These are phyloP conservation scores for Cercophora samala DNA, from an alignment of 495 filamentous ascomycete genomes.

Conservation along the genomic window DNA sequence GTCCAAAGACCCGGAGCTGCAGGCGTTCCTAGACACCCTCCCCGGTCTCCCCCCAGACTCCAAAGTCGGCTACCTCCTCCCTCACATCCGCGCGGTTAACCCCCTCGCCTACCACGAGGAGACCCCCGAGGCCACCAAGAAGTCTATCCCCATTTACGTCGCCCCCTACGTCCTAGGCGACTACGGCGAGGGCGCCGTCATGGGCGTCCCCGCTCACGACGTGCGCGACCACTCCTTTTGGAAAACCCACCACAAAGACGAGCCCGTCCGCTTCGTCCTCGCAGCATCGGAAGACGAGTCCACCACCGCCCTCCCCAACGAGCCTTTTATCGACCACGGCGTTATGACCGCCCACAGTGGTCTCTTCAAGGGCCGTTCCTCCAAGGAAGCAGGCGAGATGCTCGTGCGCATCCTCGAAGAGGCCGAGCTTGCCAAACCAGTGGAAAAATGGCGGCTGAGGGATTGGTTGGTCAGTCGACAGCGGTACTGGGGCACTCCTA, in stretches of 20 bases:
- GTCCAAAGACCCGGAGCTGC: constrained; percentile 55
- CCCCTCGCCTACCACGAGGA: constrained; percentile 59
- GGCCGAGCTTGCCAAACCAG: constrained; percentile 52
- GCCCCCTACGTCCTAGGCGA: constrained; percentile 84
- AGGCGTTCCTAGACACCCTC: constrained; percentile 62
- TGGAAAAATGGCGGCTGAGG: constrained; percentile 70
- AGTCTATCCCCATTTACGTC: constrained; percentile 68
- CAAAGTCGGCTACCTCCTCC: constrained; percentile 69
- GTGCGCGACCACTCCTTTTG: constrained; percentile 73
- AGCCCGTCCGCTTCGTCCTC: constrained; percentile 52
- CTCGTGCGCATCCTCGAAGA: constrained; percentile 58
- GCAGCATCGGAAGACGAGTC: constrained; percentile 50
- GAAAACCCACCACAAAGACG: constrained; percentile 58
- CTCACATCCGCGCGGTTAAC: constrained; percentile 59
- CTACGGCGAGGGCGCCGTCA: constrained; percentile 85
- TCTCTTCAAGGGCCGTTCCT: constrained; percentile 55
- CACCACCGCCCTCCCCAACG: constrained; percentile 37
- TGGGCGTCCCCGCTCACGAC: constrained; percentile 90
- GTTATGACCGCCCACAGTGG: constrained; percentile 63
- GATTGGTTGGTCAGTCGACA: constrained; percentile 90
- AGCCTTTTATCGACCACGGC: constrained; percentile 59
- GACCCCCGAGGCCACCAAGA: constrained; percentile 45
- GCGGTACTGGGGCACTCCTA: constrained; percentile 86
- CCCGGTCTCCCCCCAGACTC: constrained; percentile 63
- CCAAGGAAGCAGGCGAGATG: constrained; percentile 57